Percentiles rank a stretch among this genome's conserved stretches.
Evolutionary conservation across 2,329 filamentous ascomycete species (phyloP).

Genomic region (Metarhizium sp.): DNA sequence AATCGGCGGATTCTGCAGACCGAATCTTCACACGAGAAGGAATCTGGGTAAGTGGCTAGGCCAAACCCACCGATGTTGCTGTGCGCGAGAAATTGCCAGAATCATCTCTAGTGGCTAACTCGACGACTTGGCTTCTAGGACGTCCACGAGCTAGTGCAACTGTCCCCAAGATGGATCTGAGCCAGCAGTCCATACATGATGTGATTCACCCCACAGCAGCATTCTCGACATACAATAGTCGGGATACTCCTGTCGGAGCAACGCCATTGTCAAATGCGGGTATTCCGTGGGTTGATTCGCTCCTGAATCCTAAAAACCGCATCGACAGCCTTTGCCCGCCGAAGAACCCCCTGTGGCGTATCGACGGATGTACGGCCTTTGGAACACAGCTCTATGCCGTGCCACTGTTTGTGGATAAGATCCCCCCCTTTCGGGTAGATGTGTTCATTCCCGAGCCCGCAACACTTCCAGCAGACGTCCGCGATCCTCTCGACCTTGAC

Average conservation of each 20-base stretch:
- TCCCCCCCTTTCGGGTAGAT: conserved; percentile 46
- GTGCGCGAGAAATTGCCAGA: neutral
- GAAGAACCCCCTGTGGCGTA: conserved; percentile 40
- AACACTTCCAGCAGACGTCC: conserved; percentile 29
- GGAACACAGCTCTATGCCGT: conserved; percentile 49
- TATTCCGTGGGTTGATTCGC: conserved; percentile 35
- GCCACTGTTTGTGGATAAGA: conserved; percentile 37
- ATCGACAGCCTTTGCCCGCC: conserved; percentile 44
- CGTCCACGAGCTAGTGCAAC: neutral
- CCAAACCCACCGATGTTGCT: neutral
- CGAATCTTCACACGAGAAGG: neutral
- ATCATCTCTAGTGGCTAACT: neutral
- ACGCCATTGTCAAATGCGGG: neutral
- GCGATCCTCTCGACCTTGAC: conserved; percentile 36
- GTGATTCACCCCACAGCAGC: conserved; percentile 50
- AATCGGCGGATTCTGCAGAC: neutral
- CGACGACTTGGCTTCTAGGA: neutral
- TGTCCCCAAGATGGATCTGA: conserved; percentile 41
- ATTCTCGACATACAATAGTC: conserved; percentile 20
- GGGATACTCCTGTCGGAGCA: neutral
- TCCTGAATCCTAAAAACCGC: conserved; percentile 51
- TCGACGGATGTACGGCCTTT: conserved; percentile 48
- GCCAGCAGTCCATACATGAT: conserved; percentile 40
- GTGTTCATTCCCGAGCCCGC: conserved; percentile 45
- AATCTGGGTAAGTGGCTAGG: neutral